phyloP scores from a whole-genome alignment of 345 rosid genomes.

The Excoecaria cochinchinensis region DNA sequence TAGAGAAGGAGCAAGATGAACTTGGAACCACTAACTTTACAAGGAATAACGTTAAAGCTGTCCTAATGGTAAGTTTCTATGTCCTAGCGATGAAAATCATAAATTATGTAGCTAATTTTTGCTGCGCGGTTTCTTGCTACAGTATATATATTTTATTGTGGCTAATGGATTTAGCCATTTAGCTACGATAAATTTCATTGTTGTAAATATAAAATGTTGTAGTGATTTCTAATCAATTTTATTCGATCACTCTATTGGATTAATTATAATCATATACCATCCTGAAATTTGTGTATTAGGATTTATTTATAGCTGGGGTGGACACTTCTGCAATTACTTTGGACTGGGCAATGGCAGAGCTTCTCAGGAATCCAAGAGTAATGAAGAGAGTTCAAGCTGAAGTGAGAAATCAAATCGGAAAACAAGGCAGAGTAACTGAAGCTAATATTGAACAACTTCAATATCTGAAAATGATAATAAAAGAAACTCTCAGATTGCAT shows the following conservation, averaged over 20 bases:
- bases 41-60: constrained; percentile 23
- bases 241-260: no score
- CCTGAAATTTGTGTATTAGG: not conserved
- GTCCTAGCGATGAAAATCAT: not conserved
- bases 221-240: no score
- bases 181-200: no score
- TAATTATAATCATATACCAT: not conserved
- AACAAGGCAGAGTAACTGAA: constrained; percentile 34
- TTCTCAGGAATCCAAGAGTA: constrained; percentile 37
- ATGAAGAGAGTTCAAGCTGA: constrained; percentile 65
- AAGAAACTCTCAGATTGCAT: constrained; percentile 56
- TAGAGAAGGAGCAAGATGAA: constrained; percentile 13
- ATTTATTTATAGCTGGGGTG: constrained; percentile 40
- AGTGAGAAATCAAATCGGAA: constrained; percentile 39
- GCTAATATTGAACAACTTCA: constrained; percentile 36
- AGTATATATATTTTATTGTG: no score
- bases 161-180: no score
- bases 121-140: not conserved
- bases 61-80: constrained; percentile 24
- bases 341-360: constrained; percentile 71
- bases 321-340: constrained; percentile 47
- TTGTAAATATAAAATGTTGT: no score
- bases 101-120: no score
- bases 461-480: constrained; percentile 33
- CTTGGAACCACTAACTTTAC: constrained; percentile 6